Base-by-base conservation (phyloP, 169 alveolate species). In the Pseudocohnilembus persalinus region DNA sequence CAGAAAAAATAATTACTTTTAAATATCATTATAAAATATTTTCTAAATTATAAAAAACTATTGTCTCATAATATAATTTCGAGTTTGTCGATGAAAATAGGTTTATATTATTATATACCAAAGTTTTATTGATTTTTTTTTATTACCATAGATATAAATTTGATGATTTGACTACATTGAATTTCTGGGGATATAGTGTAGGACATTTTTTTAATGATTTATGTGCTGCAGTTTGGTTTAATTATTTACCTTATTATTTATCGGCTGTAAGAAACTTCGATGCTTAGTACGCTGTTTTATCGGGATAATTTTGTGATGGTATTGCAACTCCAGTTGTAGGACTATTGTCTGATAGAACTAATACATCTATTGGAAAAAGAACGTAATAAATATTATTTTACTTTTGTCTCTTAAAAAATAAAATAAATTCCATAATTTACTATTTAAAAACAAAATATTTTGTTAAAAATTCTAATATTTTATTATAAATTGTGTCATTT, bases 161-260 rank as follows among this genome's bases (percentile, higher is more conserved):
- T 32, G 95, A 91, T 74, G 86, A 86, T 31, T 68, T 91, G 25
- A 83, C 83, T 29, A 83, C 84, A 16, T 65, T 87, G 15, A 34
- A 88, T 29, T 75, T 81, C 76, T 82, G 90, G 82, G 95, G 90
- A 0, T 93, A 91, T 84, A 63, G 93, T 29, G 91, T 92, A 34
- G 96, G 96, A 73, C 97, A 94, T 84, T 84, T 94, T 74, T 63
- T 87, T 35, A 94, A 94, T 75, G 97, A 94, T 88, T 83, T 94
- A 29, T 85, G 92, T 28, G 97, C 97, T n/a, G 93, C 96, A 28
- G 83, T 83, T 64, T 92, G 96, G 93, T 94, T 92, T 33, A 89
- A 88, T 81, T 82, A 78, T 75, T 30, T 85, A 30, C 74, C 49
- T 32, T 77, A 76, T 34, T 83, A 87, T 75, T 76, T 87, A 29